These are phyloP conservation scores for Colletotrichum falcatum DNA, from an alignment of 2,329 filamentous ascomycete species.

Conservation along the genomic window DNA sequence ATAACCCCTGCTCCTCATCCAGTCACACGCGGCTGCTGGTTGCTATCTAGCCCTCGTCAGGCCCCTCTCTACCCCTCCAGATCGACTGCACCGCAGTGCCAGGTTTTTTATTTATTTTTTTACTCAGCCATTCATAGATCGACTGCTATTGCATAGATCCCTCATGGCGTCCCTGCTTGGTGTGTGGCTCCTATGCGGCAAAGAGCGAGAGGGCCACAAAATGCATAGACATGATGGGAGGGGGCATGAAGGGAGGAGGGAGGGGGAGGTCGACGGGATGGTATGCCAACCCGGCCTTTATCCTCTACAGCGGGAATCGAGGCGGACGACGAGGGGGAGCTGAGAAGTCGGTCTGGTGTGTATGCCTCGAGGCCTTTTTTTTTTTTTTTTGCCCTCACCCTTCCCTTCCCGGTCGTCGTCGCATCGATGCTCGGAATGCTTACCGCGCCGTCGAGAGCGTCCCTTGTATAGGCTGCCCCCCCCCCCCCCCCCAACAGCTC, in stretches of 20 bases:
- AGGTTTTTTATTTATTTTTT: neutral
- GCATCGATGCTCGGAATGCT: neutral
- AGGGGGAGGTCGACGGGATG: constrained; percentile 6
- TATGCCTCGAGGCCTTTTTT: too few relatives aligned
- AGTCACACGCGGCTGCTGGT: neutral
- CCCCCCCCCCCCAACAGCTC: too few relatives aligned
- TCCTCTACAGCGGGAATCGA: constrained; percentile 1
- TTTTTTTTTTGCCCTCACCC: too few relatives aligned
- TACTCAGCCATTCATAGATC: neutral
- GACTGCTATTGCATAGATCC: constrained; percentile 4
- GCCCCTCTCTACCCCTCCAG: constrained; percentile 5
- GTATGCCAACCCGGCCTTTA: neutral
- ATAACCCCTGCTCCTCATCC: neutral
- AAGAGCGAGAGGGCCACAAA: neutral
- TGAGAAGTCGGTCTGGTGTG: constrained; percentile 1
- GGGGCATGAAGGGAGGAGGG: too few relatives aligned
- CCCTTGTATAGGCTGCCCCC: neutral
- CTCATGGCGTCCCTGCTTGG: constrained; percentile 15
- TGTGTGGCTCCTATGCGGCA: neutral
- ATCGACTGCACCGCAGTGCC: neutral
- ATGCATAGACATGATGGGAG: neutral
- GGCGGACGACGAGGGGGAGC: neutral
- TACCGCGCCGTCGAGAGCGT: too few relatives aligned
- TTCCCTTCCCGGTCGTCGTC: neutral
- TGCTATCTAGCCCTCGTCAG: neutral